Base-by-base conservation (phyloP, 805 yeast genomes). In the Nakazawaea laoshanensis region DNA sequence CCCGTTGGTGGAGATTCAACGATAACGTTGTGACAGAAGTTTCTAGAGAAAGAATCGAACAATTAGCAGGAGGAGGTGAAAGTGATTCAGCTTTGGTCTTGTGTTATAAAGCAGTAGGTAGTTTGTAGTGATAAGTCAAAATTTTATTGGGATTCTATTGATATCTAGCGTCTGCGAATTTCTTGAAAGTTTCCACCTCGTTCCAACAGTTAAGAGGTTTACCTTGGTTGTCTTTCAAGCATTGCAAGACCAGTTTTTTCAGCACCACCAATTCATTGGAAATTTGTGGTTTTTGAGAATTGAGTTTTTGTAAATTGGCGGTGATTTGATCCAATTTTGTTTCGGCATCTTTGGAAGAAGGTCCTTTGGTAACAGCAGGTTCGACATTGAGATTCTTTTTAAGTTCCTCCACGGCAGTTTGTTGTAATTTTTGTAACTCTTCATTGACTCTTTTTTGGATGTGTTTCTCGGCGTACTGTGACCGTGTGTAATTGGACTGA, bases 51-150 rank as follows among this genome's bases (percentile, higher is more conserved):
- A 85, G 74, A 50, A 76, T 92, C 40, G 95, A 87, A 54, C 57
- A 70, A 36, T 67, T 92, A 44, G 83, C 96, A 4, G 99, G 98
- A 27, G 99, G 99, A 37, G 96, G 97, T 37, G 98, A 94, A 61
- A 76, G 95, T 46, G 99, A 92, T 57, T 77, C 92, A 48, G 99
- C 98, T 2, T 70, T 92, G 55, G 78, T 92, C 36, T 67, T 89
- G 44, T 60, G 92, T 35, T 92, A 92, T 63, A 80, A 79, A 52
- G 94, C 86, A 5, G 72, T 80, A 42, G 94, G 89, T n/a, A n/a
- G n/a, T 13, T 60, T 80, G 43, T 67, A 58, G 29, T 49, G n/a
- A n/a, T n/a, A n/a, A n/a, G n/a, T n/a, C 18, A 15, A 27, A 8
- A 27, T 27, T 16, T n/a, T 26, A 26, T 8, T 6, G 15, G 7